These are phyloP conservation scores for Boletellus ananas DNA, from an alignment of 768 basidiomycete species.

Conservation along the genomic window DNA sequence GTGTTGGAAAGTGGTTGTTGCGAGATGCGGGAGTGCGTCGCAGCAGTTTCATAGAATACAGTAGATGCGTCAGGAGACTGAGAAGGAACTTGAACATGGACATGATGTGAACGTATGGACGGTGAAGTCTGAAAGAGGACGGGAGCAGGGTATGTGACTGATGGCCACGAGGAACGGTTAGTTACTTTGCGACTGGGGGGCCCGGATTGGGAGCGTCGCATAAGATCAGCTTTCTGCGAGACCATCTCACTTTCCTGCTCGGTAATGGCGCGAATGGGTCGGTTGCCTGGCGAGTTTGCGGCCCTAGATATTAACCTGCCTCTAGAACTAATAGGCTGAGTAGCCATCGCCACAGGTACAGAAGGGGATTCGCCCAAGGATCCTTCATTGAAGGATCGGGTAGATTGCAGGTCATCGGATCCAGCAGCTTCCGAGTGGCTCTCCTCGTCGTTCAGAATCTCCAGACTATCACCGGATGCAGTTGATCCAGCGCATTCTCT, in stretches of 20 bases:
- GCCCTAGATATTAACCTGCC: conserved; percentile 25
- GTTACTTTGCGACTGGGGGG: conserved; percentile 34
- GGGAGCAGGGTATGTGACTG: conserved; percentile 43
- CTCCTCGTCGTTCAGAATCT: conserved; percentile 66
- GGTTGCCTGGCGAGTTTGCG: conserved; percentile 5
- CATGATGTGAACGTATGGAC: conserved; percentile 30
- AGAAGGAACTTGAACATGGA: conserved; percentile 29
- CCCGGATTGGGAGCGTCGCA: conserved; percentile 44
- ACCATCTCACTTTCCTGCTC: conserved; percentile 12
- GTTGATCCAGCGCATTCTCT: conserved; percentile 50
- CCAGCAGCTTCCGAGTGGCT: conserved; percentile 54
- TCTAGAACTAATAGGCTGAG: conserved; percentile 16
- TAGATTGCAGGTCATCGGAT: conserved; percentile 68
- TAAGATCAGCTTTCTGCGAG: conserved; percentile 36
- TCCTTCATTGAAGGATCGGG: conserved; percentile 60
- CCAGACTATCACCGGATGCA: conserved; percentile 57
- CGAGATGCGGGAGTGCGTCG: conserved; percentile 30
- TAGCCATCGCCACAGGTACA: conserved; percentile 6
- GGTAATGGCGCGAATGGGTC: neutral
- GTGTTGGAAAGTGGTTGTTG: conserved; percentile 17
- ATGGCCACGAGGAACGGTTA: conserved; percentile 40
- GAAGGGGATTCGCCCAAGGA: conserved; percentile 19
- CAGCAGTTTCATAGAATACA: conserved; percentile 66
- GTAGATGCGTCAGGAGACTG: conserved; percentile 43
- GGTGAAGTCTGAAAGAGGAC: conserved; percentile 46